A percentile compares a stretch with the other conserved stretches of the same genome.
phyloP scores from a whole-genome alignment of 23 red algal genomes.

The Cyanidioschyzon merolae region DNA sequence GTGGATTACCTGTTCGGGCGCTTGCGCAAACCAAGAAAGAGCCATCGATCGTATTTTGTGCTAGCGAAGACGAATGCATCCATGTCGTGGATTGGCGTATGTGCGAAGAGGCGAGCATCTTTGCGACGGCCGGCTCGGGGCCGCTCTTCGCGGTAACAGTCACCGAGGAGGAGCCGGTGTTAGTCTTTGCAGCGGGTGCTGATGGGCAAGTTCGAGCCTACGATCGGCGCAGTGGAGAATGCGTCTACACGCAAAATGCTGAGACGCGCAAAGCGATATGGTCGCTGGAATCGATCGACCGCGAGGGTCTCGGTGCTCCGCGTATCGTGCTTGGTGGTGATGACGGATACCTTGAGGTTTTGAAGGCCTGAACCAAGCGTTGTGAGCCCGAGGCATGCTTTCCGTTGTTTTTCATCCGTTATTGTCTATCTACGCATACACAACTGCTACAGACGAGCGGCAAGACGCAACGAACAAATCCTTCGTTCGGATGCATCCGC shows the following conservation, averaged over 20 bases:
- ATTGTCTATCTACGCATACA: too few relatives aligned
- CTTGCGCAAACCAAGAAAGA: not conserved
- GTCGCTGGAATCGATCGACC: not conserved
- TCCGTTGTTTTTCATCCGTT: not conserved
- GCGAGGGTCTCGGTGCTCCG: not conserved
- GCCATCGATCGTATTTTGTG: not conserved
- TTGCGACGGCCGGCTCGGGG: not conserved
- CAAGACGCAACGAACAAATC: too few relatives aligned
- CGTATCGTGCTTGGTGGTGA: not conserved
- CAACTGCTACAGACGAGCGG: too few relatives aligned
- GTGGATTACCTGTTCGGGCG: constrained; percentile 1
- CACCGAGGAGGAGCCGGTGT: not conserved
- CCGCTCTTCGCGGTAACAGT: not conserved
- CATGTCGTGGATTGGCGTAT: constrained; percentile 13
- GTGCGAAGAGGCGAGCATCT: not conserved
- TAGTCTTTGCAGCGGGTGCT: constrained; percentile 6
- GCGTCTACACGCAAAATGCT: not conserved
- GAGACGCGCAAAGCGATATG: not conserved
- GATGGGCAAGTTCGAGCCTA: constrained; percentile 3
- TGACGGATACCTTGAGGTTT: not conserved
- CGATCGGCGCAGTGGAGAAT: not conserved
- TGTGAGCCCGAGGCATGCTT: not conserved
- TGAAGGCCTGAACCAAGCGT: not conserved
- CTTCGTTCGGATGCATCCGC: too few relatives aligned
- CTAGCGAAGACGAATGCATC: constrained; percentile 9